These are phyloP conservation scores for Santalum album DNA, from an alignment of 164 flowering plant species.

Conservation along the genomic window DNA sequence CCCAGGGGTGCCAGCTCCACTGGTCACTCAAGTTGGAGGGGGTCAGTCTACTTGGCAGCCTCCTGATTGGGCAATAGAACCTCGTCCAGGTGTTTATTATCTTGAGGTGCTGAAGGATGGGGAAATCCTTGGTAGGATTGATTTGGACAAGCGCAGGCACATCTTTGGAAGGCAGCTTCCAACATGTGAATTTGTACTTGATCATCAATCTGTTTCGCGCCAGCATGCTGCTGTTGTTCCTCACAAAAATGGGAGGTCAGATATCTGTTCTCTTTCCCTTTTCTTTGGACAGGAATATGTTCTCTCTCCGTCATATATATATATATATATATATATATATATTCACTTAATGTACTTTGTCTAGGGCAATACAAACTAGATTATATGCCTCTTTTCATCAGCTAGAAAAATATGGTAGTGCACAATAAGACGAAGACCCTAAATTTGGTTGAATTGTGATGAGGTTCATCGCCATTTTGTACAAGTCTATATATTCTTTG, in stretches of 20 bases:
- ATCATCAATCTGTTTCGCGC: constrained; percentile 95
- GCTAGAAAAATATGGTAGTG: too few species aligned
- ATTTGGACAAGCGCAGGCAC: constrained; percentile 64
- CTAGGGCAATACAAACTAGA: too few species aligned
- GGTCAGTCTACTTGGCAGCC: constrained; percentile 95
- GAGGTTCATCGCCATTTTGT: too few species aligned
- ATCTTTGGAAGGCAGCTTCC: constrained; percentile 86
- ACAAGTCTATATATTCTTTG: too few species aligned
- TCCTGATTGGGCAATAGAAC: constrained; percentile 99
- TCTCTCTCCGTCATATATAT: too few species aligned
- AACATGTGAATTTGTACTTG: constrained; percentile 92
- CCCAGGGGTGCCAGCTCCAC: constrained; percentile 27
- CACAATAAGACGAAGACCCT: too few species aligned
- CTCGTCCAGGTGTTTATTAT: constrained; percentile 75
- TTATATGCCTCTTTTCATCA: too few species aligned
- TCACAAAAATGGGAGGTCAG: constrained; percentile 95
- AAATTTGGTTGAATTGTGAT: too few species aligned
- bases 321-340: too few species aligned
- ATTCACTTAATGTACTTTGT: too few species aligned
- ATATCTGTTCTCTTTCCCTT: neutral
- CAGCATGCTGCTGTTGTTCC: constrained; percentile 97
- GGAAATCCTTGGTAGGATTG: constrained; percentile 61
- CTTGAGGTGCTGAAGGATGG: constrained; percentile 91
- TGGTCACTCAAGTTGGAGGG: constrained; percentile 73
- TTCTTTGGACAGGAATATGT: neutral